These are phyloP conservation scores for Solanum chacoense DNA, from an alignment of 305 asterid species.

Conservation along the genomic window DNA sequence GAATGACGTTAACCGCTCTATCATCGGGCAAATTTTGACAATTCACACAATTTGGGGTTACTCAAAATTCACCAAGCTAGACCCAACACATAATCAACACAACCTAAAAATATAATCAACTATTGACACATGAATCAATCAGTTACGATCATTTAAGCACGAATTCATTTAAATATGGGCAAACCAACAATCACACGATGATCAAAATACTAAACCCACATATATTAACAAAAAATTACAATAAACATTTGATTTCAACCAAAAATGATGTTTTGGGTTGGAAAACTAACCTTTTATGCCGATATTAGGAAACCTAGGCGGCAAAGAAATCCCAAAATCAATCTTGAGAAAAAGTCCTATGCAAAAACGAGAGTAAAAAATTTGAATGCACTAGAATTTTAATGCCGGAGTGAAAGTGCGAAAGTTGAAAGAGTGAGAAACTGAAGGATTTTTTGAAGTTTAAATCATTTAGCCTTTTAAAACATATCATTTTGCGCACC, in stretches of 20 bases:
- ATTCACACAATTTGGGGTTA: not conserved
- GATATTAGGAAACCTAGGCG: not conserved
- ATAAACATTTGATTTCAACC: not conserved
- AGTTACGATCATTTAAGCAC: not conserved
- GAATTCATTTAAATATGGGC: not conserved
- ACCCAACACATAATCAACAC: not conserved
- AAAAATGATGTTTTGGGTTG: not conserved
- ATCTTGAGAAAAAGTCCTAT: not conserved
- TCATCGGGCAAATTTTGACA: not conserved
- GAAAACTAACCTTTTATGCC: not conserved
- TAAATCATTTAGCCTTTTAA: no score
- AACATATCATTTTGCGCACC: no score
- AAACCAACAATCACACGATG: not conserved
- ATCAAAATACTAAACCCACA: not conserved
- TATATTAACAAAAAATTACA: no score
- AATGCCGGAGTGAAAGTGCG: no score
- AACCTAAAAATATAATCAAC: not conserved
- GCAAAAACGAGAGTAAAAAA: not conserved
- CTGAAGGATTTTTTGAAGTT: no score
- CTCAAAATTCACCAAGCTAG: not conserved
- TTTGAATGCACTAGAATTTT: no score
- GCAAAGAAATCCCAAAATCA: not conserved
- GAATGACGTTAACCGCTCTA: not conserved
- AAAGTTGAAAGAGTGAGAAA: no score
- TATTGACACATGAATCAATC: not conserved